Base-by-base conservation (phyloP, 106 monocot genomes). In the Allium sativum region DNA sequence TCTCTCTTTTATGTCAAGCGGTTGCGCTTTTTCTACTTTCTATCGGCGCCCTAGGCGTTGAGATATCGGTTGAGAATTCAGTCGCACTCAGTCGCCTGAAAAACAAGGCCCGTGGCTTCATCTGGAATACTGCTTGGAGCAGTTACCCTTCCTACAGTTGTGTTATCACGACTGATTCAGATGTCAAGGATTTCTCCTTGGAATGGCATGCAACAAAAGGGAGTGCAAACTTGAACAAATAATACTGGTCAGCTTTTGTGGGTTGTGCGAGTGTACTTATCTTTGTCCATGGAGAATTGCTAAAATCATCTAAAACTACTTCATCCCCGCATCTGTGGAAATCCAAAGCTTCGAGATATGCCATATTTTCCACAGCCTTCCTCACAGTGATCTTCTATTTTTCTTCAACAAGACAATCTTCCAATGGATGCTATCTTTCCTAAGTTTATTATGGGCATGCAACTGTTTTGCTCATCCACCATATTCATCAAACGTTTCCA, bases 51-150 rank as follows among this genome's bases (percentile, higher is more conserved):
- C 75, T 96, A 45, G 3, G 57, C 21, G 58, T 82, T 59, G 96
- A 96, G 84, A 84, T 87, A 77, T 59, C 75, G 45, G 77, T 70
- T 15, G 96, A 96, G 59, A 45, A 59, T 48, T 82, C 79, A 20
- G 13, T 65, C 42, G 53, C 59, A 10, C 70, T 73, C 44, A 40
- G 40, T 50, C 77, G 79, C 21, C 90, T 90, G 78, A n/a, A 96
- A 64, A 48, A 78, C 73, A 47, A 78, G 87, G 72, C 78, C 88
- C 56, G 96, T 91, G 60, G 88, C 74, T 67, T 85, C 88, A 53
- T 98, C 98, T 54, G 98, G 98, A 22, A 88, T 98, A 66, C 68
- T 98, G 45, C 78, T 98, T 60, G 85, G 92, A 42, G 48, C 98
- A 48, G 66, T 79, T 53, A 98, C 90, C 68, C 68, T 98, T 58